phyloP scores from a whole-genome alignment of 1,284 basidiomycete genomes.

The Peniophora sp. region DNA sequence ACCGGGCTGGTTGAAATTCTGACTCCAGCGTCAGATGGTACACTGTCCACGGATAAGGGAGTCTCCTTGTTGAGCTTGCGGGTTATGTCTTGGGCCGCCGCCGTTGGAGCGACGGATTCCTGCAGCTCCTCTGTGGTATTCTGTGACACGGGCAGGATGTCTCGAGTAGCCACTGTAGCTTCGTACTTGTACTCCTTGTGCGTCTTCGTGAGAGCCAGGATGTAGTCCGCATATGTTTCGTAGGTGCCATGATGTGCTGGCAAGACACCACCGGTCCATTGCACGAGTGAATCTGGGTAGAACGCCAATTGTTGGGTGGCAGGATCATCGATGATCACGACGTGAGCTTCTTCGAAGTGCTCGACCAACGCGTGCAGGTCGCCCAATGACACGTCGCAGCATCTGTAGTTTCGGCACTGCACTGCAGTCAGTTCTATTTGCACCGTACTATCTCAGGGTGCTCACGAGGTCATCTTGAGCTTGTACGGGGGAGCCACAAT shows the following conservation, averaged over 20 bases:
- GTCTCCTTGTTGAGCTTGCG: slow-evolving; percentile 18
- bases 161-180: slow-evolving; percentile 40
- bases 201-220: slow-evolving; percentile 12
- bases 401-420: slow-evolving; percentile 75
- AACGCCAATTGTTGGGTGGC: slow-evolving; percentile 24
- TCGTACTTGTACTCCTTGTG: neutral
- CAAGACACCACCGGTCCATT: slow-evolving; percentile 25
- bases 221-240: slow-evolving; percentile 13
- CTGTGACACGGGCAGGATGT: slow-evolving; percentile 31
- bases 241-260: slow-evolving; percentile 25
- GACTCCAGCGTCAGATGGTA: slow-evolving; percentile 13
- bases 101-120: neutral
- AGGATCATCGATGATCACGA: slow-evolving; percentile 60
- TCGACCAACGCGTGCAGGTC: slow-evolving; percentile 82
- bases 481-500: slow-evolving; percentile 55
- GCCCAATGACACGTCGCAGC: slow-evolving; percentile 71
- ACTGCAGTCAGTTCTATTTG: slow-evolving; percentile 4
- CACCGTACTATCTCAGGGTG: slow-evolving; percentile 9
- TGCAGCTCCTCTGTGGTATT: neutral
- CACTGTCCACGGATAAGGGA: slow-evolving; percentile 16
- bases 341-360: slow-evolving; percentile 81
- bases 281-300: slow-evolving; percentile 27
- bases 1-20: slow-evolving; percentile 31
- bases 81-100: slow-evolving; percentile 22
- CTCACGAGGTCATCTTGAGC: slow-evolving; percentile 64